Base-by-base conservation (phyloP, 345 rosid genomes). In the Syzygium oleosum region DNA sequence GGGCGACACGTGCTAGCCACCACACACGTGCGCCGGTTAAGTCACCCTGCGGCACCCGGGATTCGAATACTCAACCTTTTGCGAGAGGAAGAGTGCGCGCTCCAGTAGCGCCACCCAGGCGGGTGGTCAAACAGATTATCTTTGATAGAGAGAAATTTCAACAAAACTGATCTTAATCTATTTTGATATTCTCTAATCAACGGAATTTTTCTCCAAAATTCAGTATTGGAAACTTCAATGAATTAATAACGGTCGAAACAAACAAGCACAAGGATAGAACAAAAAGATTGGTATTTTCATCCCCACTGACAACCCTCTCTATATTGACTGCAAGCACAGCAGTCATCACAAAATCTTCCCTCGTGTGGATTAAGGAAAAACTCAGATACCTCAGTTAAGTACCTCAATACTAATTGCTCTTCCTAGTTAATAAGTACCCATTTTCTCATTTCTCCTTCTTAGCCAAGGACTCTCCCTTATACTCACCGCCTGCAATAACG, bases 401-500 rank as follows among this genome's bases (percentile, higher is more conserved):
- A 43, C 54, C 27, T 51, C 27, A 11, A 51, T 7, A n/a, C 84
- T 85, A 84, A 46, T 80, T 21, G 79, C 51, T 46, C 52, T 41
- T 16, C 84, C 29, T 31, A 41, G 83, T 19, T 73, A 43, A 73
- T 17, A 87, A 79, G 51, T 46, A 56, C 54, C 17, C 84, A 27
- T 78, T 22, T 55, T 43, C 85, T 92, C 87, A 93, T 88, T 91
- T 91, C 91, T 94, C 95, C 91, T 92, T 96, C 91, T 94, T 93
- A 43, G 98, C 94, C 88, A 98, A 88, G 85, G 98, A 93, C 88
- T 98, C 99, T 87, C 96, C 98, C 91, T 93, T 98, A 88, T 94
- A 90, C 90, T 95, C 99, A 43, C 96, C 86, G 12, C 99, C 96
- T 1, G 91, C 91, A 10, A 94, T 87, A 86, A 98, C 94, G 25